Percentiles rank a stretch among this genome's conserved stretches.
Evolutionary conservation across 2,329 filamentous ascomycete genomes (phyloP).

Genomic region (Fusarium pininemorale): DNA sequence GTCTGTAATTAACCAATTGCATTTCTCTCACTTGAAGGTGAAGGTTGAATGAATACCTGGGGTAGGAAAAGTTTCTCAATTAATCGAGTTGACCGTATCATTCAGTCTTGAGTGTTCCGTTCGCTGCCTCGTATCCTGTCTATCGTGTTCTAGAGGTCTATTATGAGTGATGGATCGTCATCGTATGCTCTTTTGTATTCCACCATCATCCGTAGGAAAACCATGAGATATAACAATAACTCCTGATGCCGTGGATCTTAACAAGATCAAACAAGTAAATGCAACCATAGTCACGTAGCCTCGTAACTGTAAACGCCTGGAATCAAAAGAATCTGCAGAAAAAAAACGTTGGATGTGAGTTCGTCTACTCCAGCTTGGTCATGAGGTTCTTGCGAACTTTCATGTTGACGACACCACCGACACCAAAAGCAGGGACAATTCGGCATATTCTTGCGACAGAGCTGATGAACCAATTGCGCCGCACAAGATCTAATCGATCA

Average conservation of each 20-base stretch:
- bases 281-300: constrained; percentile 7
- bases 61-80: neutral
- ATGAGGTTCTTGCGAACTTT: constrained; percentile 75
- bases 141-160: constrained; percentile 28
- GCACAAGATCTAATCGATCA: constrained; percentile 74
- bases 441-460: constrained; percentile 79
- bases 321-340: neutral
- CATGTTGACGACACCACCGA: constrained; percentile 86
- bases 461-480: constrained; percentile 79
- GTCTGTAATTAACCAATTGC: neutral
- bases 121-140: neutral
- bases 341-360: neutral
- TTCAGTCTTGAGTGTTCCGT: neutral
- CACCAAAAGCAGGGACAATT: constrained; percentile 88
- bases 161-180: constrained; percentile 3
- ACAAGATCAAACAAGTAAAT: constrained; percentile 5
- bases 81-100: neutral
- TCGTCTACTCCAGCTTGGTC: constrained; percentile 59
- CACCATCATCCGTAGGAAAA: constrained; percentile 1
- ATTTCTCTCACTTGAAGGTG: neutral
- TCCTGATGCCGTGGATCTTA: constrained; percentile 5
- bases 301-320: constrained; percentile 16
- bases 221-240: constrained; percentile 6
- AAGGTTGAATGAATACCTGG: neutral
- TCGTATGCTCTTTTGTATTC: constrained; percentile 19